These are phyloP conservation scores for Sphaerobolus stellatus DNA, from an alignment of 1,284 basidiomycete genomes.

Conservation along the genomic window DNA sequence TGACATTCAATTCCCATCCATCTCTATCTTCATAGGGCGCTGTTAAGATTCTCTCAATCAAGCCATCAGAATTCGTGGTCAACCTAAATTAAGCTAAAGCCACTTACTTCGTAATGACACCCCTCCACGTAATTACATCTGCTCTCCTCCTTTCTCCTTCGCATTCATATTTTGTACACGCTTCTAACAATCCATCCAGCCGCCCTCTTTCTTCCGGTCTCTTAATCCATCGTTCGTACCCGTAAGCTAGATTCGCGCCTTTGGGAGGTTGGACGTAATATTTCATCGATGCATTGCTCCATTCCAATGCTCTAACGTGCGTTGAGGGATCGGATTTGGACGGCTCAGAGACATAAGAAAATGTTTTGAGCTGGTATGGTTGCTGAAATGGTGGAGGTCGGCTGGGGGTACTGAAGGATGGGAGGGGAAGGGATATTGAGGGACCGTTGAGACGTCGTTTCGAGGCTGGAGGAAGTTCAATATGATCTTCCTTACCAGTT, in stretches of 20 bases:
- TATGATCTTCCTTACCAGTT: no score
- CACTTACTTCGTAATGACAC: slow-evolving; percentile 87
- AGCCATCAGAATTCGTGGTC: slow-evolving; percentile 13
- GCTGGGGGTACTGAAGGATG: no score
- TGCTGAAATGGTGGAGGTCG: slow-evolving; percentile 53
- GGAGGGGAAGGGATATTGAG: no score
- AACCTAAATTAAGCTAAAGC: slow-evolving; percentile 11
- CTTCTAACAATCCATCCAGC: slow-evolving; percentile 63
- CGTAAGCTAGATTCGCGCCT: slow-evolving; percentile 60
- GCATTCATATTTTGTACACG: slow-evolving; percentile 43
- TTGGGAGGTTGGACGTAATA: slow-evolving; percentile 66
- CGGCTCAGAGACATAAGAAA: slow-evolving; percentile 55
- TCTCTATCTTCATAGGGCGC: slow-evolving; percentile 82
- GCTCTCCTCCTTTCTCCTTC: slow-evolving; percentile 35
- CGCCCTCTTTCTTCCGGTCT: slow-evolving; percentile 63
- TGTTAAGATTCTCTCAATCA: slow-evolving; percentile 59
- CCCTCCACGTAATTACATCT: slow-evolving; percentile 79
- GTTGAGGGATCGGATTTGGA: background rate
- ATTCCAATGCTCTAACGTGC: slow-evolving; percentile 45
- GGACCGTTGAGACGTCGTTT: no score
- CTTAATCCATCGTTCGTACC: slow-evolving; percentile 68
- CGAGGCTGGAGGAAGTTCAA: no score
- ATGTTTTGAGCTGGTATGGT: slow-evolving; percentile 61
- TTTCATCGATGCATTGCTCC: slow-evolving; percentile 64
- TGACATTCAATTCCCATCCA: slow-evolving; percentile 82